Evolutionary conservation across 192 early-diverging fungal species (phyloP).

Genomic region (Umbelopsis sp.): DNA sequence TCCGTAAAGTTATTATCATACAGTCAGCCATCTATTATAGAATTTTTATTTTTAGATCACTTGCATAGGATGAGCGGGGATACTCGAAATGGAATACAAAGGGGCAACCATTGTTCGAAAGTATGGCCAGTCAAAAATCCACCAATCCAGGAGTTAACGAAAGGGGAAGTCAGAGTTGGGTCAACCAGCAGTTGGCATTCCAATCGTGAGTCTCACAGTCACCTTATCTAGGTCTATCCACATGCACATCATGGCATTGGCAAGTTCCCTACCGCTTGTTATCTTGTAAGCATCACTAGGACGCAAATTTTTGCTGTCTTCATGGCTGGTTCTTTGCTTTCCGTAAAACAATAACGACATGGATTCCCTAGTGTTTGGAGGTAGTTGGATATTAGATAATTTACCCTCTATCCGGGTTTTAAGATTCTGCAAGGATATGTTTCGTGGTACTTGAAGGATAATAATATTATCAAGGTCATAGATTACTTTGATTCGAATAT

Average conservation of each 20-base stretch:
- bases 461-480: slow-evolving; percentile 34
- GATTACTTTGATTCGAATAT: slow-evolving; percentile 29
- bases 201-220: slow-evolving; percentile 7
- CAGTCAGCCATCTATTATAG: neutral
- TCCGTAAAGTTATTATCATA: neutral
- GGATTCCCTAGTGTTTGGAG: neutral
- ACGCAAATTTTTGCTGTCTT: neutral
- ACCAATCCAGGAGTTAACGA: too few species aligned
- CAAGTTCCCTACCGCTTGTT: neutral
- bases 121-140: neutral
- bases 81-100: neutral
- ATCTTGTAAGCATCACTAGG: slow-evolving; percentile 7
- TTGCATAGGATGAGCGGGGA: neutral
- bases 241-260: neutral
- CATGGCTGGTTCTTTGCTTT: neutral
- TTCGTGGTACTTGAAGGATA: slow-evolving; percentile 31
- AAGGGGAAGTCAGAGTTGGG: neutral
- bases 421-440: slow-evolving; percentile 21
- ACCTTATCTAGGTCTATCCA: slow-evolving; percentile 9
- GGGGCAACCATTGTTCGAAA: neutral
- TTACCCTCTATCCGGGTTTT: neutral
- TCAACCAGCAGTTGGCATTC: neutral
- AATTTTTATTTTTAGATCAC: neutral
- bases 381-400: neutral
- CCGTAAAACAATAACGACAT: neutral